phyloP scores from a whole-genome alignment of 2,329 filamentous ascomycete genomes.

The Coniochaeta sp. region DNA sequence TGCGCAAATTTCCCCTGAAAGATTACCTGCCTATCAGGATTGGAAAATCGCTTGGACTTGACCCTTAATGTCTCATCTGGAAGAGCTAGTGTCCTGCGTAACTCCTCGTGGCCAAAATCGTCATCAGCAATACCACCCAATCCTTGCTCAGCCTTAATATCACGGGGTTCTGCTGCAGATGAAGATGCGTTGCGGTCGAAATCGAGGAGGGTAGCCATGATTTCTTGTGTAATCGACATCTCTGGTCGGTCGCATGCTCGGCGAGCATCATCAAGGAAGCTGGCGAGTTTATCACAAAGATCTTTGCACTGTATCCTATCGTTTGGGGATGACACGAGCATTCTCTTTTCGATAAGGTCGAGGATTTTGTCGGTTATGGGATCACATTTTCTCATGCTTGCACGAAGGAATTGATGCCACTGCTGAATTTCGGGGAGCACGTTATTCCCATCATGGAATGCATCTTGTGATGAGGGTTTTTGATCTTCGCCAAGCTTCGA shows the following conservation, averaged over 20 bases:
- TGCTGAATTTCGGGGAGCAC: background rate
- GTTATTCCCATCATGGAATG: background rate
- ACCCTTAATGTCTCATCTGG: background rate
- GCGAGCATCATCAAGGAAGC: background rate
- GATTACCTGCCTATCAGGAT: background rate
- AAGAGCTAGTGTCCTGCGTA: background rate
- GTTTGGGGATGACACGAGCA: background rate
- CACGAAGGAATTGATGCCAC: background rate
- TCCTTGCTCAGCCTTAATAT: background rate
- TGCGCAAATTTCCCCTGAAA: background rate
- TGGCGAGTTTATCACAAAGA: background rate
- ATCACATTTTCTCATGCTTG: background rate
- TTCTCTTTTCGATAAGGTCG: background rate
- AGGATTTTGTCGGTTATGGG: background rate
- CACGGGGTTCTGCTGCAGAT: background rate
- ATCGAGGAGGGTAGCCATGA: background rate
- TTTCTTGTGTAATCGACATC: background rate
- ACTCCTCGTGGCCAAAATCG: background rate
- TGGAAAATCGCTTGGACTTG: background rate
- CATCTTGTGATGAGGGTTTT: background rate
- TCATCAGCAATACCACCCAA: background rate
- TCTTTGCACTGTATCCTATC: background rate
- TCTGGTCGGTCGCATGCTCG: background rate
- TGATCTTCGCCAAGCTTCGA: background rate
- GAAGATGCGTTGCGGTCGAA: background rate